Evolutionary conservation across 1,284 basidiomycete genomes (phyloP), one percentile per base, ranked within the genome.

Genomic region (Irpex rosettiformis): DNA sequence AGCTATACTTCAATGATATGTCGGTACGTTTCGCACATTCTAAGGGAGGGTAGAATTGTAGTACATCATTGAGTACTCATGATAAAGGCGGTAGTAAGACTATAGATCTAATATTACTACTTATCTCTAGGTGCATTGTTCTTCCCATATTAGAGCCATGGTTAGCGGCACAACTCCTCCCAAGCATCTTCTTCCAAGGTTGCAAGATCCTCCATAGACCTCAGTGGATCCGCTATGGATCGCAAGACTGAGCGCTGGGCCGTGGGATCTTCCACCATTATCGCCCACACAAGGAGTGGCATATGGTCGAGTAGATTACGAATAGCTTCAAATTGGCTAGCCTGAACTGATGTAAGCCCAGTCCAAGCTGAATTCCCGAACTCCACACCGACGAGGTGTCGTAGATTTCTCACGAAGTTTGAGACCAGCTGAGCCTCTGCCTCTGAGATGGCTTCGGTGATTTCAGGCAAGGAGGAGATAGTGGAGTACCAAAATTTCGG

Each of bases 201-300:
- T 37, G 33, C 65, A 64, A 37, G 64, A 56, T 1, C 48, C 22
- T 0, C 13, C 40, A 47, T 71, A 72, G n/a, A 69, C 61, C 6
- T 45, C 57, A 16, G 58, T 61, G 3, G 61, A 18, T 3, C 69
- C 68, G 4, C 67, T 62, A 7, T 8, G 2, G 16, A 10, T 16
- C 33, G 33, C 33, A 37, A 16, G 10, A 37, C 33, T 37, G 33
- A 8, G 33, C 16, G 16, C 33, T 37, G 33, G 33, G 8, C 16
- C 2, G 33, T 4, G 33, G 33, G 33, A 37, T 16, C 16, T 4
- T 37, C 33, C 33, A 10, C 10, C 33, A 37, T 8, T 10, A 37
- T 37, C 16, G 33, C 33, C 33, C 33, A 16, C 2, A 37, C 33
- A 4, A 37, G 33, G 16, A 16, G 10, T 2, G 33, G 33, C 33